Base-by-base conservation (phyloP, 352 stramenopile species). In the Globisporangium echinulatum region DNA sequence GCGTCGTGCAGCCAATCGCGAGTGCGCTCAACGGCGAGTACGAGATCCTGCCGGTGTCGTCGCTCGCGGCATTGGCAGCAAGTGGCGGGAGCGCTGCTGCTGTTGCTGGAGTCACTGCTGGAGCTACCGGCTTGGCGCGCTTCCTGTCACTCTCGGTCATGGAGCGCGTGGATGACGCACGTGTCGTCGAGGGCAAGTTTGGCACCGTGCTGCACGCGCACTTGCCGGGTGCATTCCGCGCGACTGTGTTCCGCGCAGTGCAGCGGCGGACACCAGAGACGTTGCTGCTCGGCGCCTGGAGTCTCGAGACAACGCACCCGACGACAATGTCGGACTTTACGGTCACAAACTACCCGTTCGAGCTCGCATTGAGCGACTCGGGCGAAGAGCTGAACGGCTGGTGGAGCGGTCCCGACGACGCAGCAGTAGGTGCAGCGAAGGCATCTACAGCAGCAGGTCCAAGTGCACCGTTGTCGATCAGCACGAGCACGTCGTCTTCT, bases 11-110 rank as follows among this genome's bases (percentile, higher is more conserved):
- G 49, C 77, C 85, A 0, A 49, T 95, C 6, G 79, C 88, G 36
- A 77, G 85, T 48, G 46, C 65, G 4, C 49, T 94, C 4, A 95
- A 95, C 39, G 86, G 86, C 17, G 77, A 90, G 52, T 95, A 90
- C 53, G 86, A 95, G 56, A 80, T 90, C 38, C 39, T 49, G 4
- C 58, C 63, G 3, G n/a, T 11, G 19, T 33, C 25, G 25, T 33
- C 25, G 25, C 25, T 33, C 25, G 25, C 25, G 25, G 25, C 25
- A 33, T 33, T 33, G 25, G 25, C 25, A 33, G 25, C 25, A 33
- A 33, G 25, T 33, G 25, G 25, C 25, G 25, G 25, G 25, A 33
- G 25, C 25, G 25, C 25, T 33, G 25, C 25, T 33, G 25, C 25
- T 33, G 1, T 33, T 33, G 25, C 25, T 33, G 25, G 25, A 33